Evolutionary conservation across 306 rosid species (phyloP).

Genomic region (Corylus americana): DNA sequence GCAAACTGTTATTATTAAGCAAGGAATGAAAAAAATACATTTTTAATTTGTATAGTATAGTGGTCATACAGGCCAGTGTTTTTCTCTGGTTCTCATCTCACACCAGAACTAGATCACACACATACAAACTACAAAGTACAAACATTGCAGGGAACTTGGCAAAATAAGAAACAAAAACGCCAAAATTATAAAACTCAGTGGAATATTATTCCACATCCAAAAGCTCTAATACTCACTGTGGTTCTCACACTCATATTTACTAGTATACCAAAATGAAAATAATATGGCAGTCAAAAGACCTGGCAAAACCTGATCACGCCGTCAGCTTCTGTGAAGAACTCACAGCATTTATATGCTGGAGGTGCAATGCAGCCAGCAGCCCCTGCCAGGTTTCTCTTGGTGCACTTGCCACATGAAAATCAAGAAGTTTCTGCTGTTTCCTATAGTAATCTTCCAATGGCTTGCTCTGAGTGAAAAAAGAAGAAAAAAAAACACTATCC

Average conservation of each 20-base stretch:
- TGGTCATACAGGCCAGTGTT: conserved; percentile 28
- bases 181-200: conserved; percentile 27
- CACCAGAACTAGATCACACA: conserved; percentile 35
- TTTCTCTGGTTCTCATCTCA: conserved; percentile 25
- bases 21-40: not conserved
- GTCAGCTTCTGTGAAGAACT: conserved; percentile 80
- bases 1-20: not conserved
- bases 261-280: conserved; percentile 44
- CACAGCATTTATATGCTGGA: conserved; percentile 66
- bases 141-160: not conserved
- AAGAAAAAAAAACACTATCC: not conserved
- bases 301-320: conserved; percentile 47
- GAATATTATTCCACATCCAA: conserved; percentile 24
- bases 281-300: conserved; percentile 12
- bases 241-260: conserved; percentile 61
- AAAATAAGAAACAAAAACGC: not conserved
- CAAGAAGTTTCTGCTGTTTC: conserved; percentile 62
- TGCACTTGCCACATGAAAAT: conserved; percentile 57
- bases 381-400: conserved; percentile 82
- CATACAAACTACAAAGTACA: not conserved
- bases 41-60: conserved; percentile 16
- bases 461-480: conserved; percentile 42
- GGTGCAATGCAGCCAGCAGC: conserved; percentile 76
- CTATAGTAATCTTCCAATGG: conserved; percentile 53
- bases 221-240: conserved; percentile 35